Percentiles rank a stretch among this genome's conserved stretches.
Conservation (phyloP, 257 asterid genomes). For the Verbena officinalis region DNA sequence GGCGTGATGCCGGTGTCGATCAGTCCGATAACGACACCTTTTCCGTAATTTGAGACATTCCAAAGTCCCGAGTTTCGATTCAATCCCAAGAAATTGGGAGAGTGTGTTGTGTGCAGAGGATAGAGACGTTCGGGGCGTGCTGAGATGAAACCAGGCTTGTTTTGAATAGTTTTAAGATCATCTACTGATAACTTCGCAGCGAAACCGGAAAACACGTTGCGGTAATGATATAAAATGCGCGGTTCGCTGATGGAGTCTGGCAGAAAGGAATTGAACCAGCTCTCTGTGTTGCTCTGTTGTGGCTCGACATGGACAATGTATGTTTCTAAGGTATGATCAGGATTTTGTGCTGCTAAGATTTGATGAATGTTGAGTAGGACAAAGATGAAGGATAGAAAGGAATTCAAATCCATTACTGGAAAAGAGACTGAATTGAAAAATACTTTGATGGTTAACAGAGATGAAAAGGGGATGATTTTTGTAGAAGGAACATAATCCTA, state of each 20-base stretch:
- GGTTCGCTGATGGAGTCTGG: neutral
- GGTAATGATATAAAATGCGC: slow-evolving; percentile 30
- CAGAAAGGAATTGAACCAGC: slow-evolving; percentile 40
- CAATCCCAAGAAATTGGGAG: slow-evolving; percentile 50
- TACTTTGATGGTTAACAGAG: too few species aligned
- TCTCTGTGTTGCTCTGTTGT: slow-evolving; percentile 11
- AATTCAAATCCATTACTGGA: slow-evolving; percentile 7
- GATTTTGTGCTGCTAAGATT: slow-evolving; percentile 5
- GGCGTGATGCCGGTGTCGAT: slow-evolving; percentile 43
- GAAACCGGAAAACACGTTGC: slow-evolving; percentile 33
- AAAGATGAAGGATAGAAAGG: slow-evolving; percentile 4
- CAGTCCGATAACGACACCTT: slow-evolving; percentile 42
- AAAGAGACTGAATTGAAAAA: too few species aligned
- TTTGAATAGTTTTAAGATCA: slow-evolving; percentile 30
- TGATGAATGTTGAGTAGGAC: neutral
- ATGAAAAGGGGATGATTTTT: too few species aligned
- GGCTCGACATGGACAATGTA: slow-evolving; percentile 42
- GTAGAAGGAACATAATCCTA: too few species aligned
- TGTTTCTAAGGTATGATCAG: slow-evolving; percentile 16
- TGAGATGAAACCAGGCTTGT: slow-evolving; percentile 28
- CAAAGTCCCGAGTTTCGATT: slow-evolving; percentile 43
- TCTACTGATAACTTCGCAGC: slow-evolving; percentile 29
- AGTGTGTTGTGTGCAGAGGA: slow-evolving; percentile 44
- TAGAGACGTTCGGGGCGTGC: slow-evolving; percentile 31
- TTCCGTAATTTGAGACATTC: slow-evolving; percentile 43